Percentiles rank a stretch among this genome's conserved stretches.
These are phyloP conservation scores for Juncus effusus DNA, from an alignment of 176 grass and related monocot genomes.

Conservation along the genomic window DNA sequence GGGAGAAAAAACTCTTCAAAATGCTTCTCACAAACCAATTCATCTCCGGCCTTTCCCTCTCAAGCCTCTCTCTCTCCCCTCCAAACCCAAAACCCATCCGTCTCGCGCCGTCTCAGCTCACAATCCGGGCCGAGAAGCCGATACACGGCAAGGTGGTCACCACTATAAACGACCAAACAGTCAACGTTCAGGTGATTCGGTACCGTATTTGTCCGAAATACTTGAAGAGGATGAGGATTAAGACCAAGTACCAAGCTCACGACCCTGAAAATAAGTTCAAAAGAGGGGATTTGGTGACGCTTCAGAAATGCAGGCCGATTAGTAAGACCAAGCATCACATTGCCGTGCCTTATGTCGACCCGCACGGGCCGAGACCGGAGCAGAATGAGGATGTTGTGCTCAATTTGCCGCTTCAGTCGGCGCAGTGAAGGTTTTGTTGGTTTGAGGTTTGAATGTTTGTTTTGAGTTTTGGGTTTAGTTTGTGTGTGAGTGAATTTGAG, in stretches of 20 bases:
- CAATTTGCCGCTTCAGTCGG: conserved; percentile 14
- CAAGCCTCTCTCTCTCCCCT: too few species aligned
- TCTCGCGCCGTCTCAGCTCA: too few species aligned
- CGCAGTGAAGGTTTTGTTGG: conserved; percentile 1
- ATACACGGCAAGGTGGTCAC: conserved; percentile 72
- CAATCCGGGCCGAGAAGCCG: conserved; percentile 42
- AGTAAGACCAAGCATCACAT: conserved; percentile 96
- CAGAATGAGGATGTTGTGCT: neutral
- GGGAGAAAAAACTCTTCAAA: too few species aligned
- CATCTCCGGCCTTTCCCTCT: too few species aligned
- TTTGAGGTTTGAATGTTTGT: neutral
- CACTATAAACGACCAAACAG: conserved; percentile 84
- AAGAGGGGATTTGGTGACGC: conserved; percentile 81
- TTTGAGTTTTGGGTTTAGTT: neutral
- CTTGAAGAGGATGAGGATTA: conserved; percentile 59
- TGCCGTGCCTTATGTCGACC: conserved; percentile 45
- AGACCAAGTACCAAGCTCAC: conserved; percentile 96
- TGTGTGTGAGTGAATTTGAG: neutral
- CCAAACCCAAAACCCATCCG: too few species aligned
- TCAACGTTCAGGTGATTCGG: conserved; percentile 65
- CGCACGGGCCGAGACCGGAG: neutral
- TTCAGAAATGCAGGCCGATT: conserved; percentile 76
- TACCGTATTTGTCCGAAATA: conserved; percentile 71
- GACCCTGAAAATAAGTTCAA: conserved; percentile 90
- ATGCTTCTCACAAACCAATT: too few species aligned